Evolutionary conservation across 2,329 filamentous ascomycete genomes (phyloP).

Genomic region (Aureobasidium musti): DNA sequence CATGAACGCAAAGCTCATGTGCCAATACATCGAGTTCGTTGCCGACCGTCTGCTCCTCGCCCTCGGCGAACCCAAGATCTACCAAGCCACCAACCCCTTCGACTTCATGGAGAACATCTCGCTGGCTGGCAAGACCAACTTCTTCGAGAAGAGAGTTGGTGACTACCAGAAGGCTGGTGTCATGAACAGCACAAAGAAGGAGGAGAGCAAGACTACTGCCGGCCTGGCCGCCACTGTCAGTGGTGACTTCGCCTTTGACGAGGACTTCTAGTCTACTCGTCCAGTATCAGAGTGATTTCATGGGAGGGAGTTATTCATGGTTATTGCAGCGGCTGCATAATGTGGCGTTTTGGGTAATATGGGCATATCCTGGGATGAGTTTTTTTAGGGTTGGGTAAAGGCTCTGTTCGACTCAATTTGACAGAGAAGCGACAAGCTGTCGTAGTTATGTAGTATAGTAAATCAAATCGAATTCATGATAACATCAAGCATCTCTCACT

Average conservation of each 20-base stretch:
- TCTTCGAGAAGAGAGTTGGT: slow-evolving; percentile 99
- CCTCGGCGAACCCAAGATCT: slow-evolving; percentile 91
- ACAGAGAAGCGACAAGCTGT: slow-evolving; percentile 2
- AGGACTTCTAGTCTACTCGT: slow-evolving; percentile 78
- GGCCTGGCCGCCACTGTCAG: slow-evolving; percentile 52
- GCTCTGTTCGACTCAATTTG: slow-evolving; percentile 21
- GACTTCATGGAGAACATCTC: slow-evolving; percentile 99
- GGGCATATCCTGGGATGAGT: slow-evolving; percentile 23
- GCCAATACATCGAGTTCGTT: slow-evolving; percentile 99
- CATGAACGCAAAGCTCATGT: slow-evolving; percentile 98
- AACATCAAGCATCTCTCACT: background rate
- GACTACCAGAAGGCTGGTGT: slow-evolving; percentile 99
- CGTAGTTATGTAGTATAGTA: slow-evolving; percentile 24
- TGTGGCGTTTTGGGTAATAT: slow-evolving; percentile 29
- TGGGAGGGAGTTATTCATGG: slow-evolving; percentile 18
- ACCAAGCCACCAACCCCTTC: slow-evolving; percentile 92
- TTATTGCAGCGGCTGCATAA: slow-evolving; percentile 30
- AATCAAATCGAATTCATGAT: slow-evolving; percentile 11
- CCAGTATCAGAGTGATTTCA: slow-evolving; percentile 9
- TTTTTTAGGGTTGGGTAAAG: slow-evolving; percentile 22
- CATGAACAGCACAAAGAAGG: slow-evolving; percentile 85
- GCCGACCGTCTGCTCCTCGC: slow-evolving; percentile 91
- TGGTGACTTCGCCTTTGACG: slow-evolving; percentile 89
- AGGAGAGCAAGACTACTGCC: slow-evolving; percentile 53
- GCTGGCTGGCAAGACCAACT: slow-evolving; percentile 98